A percentile compares a stretch with the other conserved stretches of the same genome.
Evolutionary conservation across 1,139 yeast species (phyloP).

Genomic region (Pichia sp.): DNA sequence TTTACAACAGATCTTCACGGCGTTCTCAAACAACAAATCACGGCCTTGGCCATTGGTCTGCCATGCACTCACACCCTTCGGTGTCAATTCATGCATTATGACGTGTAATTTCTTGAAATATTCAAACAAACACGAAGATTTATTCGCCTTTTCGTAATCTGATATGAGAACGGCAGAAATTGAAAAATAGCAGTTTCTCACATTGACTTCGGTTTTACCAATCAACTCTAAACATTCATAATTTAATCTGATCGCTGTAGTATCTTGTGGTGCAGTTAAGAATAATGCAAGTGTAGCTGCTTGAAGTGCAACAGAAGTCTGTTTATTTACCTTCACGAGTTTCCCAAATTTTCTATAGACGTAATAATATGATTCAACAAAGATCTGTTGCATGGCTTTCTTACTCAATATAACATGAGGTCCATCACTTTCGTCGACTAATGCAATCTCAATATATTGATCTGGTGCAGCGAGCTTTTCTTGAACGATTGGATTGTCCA

Average conservation of each 20-base stretch:
- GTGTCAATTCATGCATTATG: no score
- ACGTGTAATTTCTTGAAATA: constrained; percentile 33
- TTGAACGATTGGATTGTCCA: no score
- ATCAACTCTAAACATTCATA: not conserved
- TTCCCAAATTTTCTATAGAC: constrained; percentile 8
- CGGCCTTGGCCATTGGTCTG: no score
- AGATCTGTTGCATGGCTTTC: constrained; percentile 15
- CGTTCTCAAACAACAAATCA: not conserved
- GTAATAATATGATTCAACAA: constrained; percentile 20
- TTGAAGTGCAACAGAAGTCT: constrained; percentile 5
- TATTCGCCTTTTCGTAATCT: constrained; percentile 40
- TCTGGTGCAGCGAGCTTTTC: no score
- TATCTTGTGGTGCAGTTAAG: constrained; percentile 41
- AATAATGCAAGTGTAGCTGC: constrained; percentile 36
- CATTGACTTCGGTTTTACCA: no score
- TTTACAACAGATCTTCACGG: constrained; percentile 7
- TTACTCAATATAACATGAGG: constrained; percentile 8
- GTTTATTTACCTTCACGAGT: not conserved
- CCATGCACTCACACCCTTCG: no score
- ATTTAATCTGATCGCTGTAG: constrained; percentile 34
- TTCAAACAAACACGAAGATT: constrained; percentile 43
- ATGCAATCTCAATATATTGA: no score
- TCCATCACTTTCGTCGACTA: no score
- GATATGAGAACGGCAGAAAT: no score
- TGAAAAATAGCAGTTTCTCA: no score